phyloP scores from a whole-genome alignment of 306 rosid genomes.

The Quercus parvula region DNA sequence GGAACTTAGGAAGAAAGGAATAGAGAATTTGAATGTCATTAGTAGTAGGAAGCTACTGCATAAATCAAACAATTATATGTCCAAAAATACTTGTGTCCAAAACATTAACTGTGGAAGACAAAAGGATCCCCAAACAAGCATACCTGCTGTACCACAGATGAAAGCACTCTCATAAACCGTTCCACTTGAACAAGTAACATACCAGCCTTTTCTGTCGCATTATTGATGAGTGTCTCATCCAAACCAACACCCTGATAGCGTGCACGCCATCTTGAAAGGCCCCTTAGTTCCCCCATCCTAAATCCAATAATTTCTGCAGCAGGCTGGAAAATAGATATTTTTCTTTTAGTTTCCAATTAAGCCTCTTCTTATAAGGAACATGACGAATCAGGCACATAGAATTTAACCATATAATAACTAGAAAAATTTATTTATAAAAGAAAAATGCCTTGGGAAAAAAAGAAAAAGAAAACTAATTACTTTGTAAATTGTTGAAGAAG shows the following conservation, averaged over 20 bases:
- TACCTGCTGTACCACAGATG: constrained; percentile 95
- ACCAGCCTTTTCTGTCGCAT: constrained; percentile 87
- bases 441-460: neutral
- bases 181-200: constrained; percentile 94
- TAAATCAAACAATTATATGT: constrained; percentile 20
- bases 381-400: neutral
- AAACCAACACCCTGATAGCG: constrained; percentile 78
- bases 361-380: constrained; percentile 4
- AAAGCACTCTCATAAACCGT: constrained; percentile 87
- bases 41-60: constrained; percentile 1
- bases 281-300: constrained; percentile 92
- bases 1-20: neutral
- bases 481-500: neutral
- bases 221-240: constrained; percentile 71
- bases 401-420: neutral
- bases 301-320: constrained; percentile 93
- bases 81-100: neutral
- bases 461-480: neutral
- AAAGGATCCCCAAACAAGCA: constrained; percentile 11
- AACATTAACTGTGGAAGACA: constrained; percentile 2
- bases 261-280: constrained; percentile 92
- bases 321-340: constrained; percentile 53
- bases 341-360: constrained; percentile 27
- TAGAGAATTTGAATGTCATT: constrained; percentile 1
- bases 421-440: neutral